Evolutionary conservation across 192 early-diverging fungal genomes (phyloP).

Genomic region (Coemansia furcata): DNA sequence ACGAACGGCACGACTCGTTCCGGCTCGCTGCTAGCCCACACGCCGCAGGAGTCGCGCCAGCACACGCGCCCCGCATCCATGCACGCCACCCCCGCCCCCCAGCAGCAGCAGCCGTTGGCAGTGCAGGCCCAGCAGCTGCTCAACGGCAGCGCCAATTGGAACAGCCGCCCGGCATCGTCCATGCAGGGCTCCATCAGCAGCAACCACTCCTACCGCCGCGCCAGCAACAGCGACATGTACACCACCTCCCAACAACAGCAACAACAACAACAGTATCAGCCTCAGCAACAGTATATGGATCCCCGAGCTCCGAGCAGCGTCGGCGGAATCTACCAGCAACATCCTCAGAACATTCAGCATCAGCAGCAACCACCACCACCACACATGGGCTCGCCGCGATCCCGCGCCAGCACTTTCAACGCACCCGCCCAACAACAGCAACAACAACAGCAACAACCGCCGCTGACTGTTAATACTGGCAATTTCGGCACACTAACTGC

Average conservation of each 20-base stretch:
- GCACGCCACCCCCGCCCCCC: slow-evolving; percentile 10
- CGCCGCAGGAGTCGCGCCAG: slow-evolving; percentile 15
- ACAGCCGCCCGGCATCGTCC: slow-evolving; percentile 37
- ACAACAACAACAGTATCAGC: slow-evolving; percentile 12
- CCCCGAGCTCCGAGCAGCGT: slow-evolving; percentile 28
- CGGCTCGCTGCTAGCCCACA: slow-evolving; percentile 14
- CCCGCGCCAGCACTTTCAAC: slow-evolving; percentile 39
- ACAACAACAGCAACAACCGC: not conserved
- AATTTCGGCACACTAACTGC: slow-evolving; percentile 45
- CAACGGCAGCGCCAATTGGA: slow-evolving; percentile 16
- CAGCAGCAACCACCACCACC: slow-evolving; percentile 1
- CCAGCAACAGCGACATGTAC: slow-evolving; percentile 53
- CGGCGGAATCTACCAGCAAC: slow-evolving; percentile 7
- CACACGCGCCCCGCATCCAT: slow-evolving; percentile 31
- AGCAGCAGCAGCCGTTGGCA: slow-evolving; percentile 1
- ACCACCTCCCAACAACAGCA: slow-evolving; percentile 18
- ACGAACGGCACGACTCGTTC: slow-evolving; percentile 26
- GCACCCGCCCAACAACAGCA: not conserved
- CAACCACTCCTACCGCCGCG: slow-evolving; percentile 27
- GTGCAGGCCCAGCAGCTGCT: slow-evolving; percentile 17
- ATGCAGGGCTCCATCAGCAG: slow-evolving; percentile 32
- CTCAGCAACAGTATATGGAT: slow-evolving; percentile 22
- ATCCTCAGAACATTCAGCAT: slow-evolving; percentile 4
- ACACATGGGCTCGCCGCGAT: slow-evolving; percentile 36
- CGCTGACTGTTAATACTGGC: slow-evolving; percentile 16